A percentile compares a stretch with the other conserved stretches of the same genome.
These are phyloP conservation scores for Dryadomyces quercivorus DNA, from an alignment of 2,329 filamentous ascomycete genomes.

Conservation along the genomic window DNA sequence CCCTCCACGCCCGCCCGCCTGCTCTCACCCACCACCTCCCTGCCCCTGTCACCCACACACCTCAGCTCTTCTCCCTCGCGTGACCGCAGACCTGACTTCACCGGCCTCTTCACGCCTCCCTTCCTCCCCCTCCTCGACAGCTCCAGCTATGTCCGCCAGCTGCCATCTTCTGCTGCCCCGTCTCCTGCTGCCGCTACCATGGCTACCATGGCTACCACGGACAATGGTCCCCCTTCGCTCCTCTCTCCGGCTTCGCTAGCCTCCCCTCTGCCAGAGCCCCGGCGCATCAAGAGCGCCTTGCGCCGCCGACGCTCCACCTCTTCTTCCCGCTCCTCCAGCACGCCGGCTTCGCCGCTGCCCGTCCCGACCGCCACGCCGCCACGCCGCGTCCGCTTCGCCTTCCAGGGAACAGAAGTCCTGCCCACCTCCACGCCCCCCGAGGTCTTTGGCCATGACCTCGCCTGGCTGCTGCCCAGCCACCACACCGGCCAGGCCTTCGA, in stretches of 20 bases:
- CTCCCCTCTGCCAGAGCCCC: constrained; percentile 6
- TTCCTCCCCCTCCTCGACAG: constrained; percentile 49
- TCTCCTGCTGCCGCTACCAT: neutral
- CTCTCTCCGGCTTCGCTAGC: neutral
- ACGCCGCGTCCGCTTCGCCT: constrained; percentile 50
- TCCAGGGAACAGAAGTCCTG: constrained; percentile 47
- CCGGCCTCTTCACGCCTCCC: constrained; percentile 49
- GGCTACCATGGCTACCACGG: neutral
- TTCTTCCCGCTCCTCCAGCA: constrained; percentile 15
- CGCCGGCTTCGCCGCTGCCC: neutral
- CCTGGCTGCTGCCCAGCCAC: constrained; percentile 8
- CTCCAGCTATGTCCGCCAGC: neutral
- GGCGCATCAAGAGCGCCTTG: constrained; percentile 39
- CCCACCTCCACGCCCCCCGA: constrained; percentile 41
- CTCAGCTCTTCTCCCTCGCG: neutral
- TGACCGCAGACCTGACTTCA: constrained; percentile 44
- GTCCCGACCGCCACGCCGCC: constrained; percentile 18
- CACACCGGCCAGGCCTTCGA: constrained; percentile 8
- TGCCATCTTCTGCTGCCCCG: neutral
- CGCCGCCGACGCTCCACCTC: constrained; percentile 43
- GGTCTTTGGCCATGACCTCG: constrained; percentile 4
- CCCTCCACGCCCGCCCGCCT: neutral
- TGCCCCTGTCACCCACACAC: constrained; percentile 14
- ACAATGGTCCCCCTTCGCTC: constrained; percentile 5
- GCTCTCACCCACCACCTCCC: constrained; percentile 8